Percentiles rank a stretch among this genome's conserved stretches.
These are phyloP conservation scores for Funneliformis caledonium DNA, from an alignment of 371 early-diverging fungal species.

Conservation along the genomic window DNA sequence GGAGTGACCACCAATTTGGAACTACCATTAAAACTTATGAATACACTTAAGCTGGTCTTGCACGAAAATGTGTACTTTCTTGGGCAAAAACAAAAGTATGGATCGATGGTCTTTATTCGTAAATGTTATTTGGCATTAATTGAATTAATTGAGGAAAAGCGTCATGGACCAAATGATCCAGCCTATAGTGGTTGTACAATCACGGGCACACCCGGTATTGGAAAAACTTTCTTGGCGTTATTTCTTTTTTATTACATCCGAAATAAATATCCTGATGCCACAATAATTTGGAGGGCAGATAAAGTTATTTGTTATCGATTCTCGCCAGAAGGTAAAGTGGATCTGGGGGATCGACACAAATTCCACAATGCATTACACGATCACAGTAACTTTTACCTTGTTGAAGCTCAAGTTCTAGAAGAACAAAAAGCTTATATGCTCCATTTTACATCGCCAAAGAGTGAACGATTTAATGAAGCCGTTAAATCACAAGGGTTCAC, in stretches of 20 bases:
- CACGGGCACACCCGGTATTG: slow-evolving; percentile 11
- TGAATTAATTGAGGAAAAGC: background rate
- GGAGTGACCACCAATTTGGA: no score
- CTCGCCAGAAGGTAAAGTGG: slow-evolving; percentile 1
- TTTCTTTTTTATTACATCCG: slow-evolving; percentile 19
- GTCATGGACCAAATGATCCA: background rate
- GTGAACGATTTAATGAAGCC: slow-evolving; percentile 20
- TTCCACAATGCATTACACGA: background rate
- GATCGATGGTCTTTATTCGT: slow-evolving; percentile 7
- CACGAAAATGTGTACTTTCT: background rate
- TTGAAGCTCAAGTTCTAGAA: slow-evolving; percentile 12
- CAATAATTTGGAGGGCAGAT: slow-evolving; percentile 6
- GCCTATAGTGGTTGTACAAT: slow-evolving; percentile 18
- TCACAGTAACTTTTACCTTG: background rate
- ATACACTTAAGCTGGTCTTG: background rate
- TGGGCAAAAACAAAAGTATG: background rate
- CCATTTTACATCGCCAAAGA: slow-evolving; percentile 9
- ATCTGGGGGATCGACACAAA: background rate
- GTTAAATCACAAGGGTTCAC: slow-evolving; percentile 22
- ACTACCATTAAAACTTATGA: no score
- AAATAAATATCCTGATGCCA: slow-evolving; percentile 12
- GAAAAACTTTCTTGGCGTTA: slow-evolving; percentile 28
- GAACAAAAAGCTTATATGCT: slow-evolving; percentile 14
- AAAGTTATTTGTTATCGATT: slow-evolving; percentile 29
- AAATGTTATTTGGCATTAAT: slow-evolving; percentile 6